Base-by-base conservation (phyloP, 441 rosid genomes). In the Euphorbia schlechtendalii region DNA sequence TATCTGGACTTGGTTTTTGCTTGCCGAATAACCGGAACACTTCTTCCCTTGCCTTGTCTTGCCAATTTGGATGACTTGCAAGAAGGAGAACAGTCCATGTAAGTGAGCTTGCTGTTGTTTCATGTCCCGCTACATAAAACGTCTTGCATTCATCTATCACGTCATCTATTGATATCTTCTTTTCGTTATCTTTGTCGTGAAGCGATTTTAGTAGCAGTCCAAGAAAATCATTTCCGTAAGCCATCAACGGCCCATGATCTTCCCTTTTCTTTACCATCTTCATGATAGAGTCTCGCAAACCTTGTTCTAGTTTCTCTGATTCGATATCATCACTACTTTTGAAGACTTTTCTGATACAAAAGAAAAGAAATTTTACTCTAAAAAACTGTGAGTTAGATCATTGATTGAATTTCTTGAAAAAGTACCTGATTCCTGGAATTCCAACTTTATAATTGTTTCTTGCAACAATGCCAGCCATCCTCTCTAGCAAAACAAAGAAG, bases 41-140 rank as follows among this genome's bases (percentile, higher is more conserved):
- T 66, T 77, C 83, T 14, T 32, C 48, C 53, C 86, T 75, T n/a
- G 75, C 83, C 58, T 64, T 68, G 4, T 75, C 78, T 57, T 79
- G 83, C 85, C 83, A 81, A 41, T 79, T 80, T 2, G 63, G n/a
- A 46, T 77, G 73, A 32, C 70, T 61, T 22, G 77, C 74, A 11
- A 77, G 68, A 65, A 83, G 76, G 11, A 81, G 51, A 2, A 71
- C 11, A 2, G 72, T 58, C 81, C 83, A 83, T 14, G 77, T 11
- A 25, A 83, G 81, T 38, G 59, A 1, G 13, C 49, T 9, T 20
- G 25, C 22, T 4, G 77, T 74, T 0, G 84, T 76, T 63, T 83
- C 88, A 40, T 83, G 82, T 32, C 85, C 85, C 11, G 78, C 82
- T 43, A 81, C 12, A 67, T 76, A 81, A 63, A 79, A 76, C 56